A percentile compares a stretch with the other conserved stretches of the same genome.
phyloP scores from a whole-genome alignment of 192 early-diverging fungal species.

The Polychytrium aggregatum region DNA sequence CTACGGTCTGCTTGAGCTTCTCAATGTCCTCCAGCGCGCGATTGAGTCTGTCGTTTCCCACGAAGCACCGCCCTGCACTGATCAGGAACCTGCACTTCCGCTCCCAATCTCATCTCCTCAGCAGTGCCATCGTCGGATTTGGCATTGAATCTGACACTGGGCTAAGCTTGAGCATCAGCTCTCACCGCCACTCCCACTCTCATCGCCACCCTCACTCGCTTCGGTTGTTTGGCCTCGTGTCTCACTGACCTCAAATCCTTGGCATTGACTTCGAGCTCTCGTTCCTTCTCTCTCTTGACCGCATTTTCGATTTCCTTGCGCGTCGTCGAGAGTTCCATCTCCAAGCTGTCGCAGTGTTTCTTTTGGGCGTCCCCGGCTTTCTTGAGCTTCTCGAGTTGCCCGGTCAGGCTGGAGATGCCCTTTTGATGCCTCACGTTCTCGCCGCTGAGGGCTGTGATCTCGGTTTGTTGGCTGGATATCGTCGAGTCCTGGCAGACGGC shows the following conservation, averaged over 20 bases:
- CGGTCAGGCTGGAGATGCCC: constrained; percentile 8
- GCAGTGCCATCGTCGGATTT: no score
- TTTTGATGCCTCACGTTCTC: constrained; percentile 14
- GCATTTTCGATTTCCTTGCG: constrained; percentile 27
- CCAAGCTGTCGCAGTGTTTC: constrained; percentile 12
- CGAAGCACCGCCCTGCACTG: not conserved
- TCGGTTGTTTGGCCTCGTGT: no score
- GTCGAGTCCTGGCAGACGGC: constrained; percentile 33
- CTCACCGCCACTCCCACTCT: no score
- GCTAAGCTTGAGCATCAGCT: not conserved
- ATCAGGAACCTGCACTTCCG: no score
- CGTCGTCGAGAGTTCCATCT: constrained; percentile 17
- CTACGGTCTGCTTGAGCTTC: constrained; percentile 13
- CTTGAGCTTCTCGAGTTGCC: constrained; percentile 24
- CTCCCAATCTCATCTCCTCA: no score
- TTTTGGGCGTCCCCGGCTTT: constrained; percentile 15
- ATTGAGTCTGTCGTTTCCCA: constrained; percentile 26
- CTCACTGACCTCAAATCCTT: constrained; percentile 27
- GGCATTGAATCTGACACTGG: not conserved
- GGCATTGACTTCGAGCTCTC: constrained; percentile 25
- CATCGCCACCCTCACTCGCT: no score
- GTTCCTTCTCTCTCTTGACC: constrained; percentile 8
- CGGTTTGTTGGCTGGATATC: constrained; percentile 26
- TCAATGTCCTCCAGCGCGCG: constrained; percentile 42
- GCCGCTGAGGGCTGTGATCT: constrained; percentile 8